phyloP scores from a whole-genome alignment of 2,329 filamentous ascomycete species.

The Leptosphaerulina australis region DNA sequence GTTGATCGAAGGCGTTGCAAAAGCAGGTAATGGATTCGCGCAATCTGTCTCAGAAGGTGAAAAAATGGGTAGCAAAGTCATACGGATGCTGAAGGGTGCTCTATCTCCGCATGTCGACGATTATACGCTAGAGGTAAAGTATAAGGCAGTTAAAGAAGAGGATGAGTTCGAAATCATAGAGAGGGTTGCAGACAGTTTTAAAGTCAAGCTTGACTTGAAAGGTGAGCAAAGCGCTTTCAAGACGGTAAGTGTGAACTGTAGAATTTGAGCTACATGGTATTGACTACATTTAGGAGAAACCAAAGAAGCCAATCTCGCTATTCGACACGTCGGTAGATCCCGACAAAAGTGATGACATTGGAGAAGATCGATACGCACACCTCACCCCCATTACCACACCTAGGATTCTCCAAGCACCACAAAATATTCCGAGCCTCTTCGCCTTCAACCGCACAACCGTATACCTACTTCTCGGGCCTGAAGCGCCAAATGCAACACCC shows the following conservation, averaged over 20 bases:
- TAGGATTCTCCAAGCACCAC: constrained; percentile 67
- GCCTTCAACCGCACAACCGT: constrained; percentile 69
- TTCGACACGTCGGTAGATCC: not conserved
- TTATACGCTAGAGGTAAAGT: constrained; percentile 68
- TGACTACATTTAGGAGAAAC: not conserved
- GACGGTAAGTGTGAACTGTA: constrained; percentile 3
- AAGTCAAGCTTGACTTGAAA: constrained; percentile 44
- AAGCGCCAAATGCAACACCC: constrained; percentile 54
- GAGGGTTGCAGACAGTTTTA: constrained; percentile 58
- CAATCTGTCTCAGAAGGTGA: constrained; percentile 68
- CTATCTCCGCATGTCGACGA: constrained; percentile 69
- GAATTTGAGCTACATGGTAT: not conserved
- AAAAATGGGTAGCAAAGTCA: constrained; percentile 70
- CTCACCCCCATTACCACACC: constrained; percentile 62
- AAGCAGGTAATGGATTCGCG: constrained; percentile 62
- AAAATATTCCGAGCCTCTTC: constrained; percentile 67
- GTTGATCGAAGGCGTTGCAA: constrained; percentile 64
- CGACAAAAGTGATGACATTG: constrained; percentile 33
- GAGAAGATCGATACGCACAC: constrained; percentile 53
- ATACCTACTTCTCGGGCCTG: constrained; percentile 68
- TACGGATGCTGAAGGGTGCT: constrained; percentile 76
- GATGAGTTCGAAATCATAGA: constrained; percentile 70
- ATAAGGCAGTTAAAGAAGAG: constrained; percentile 45
- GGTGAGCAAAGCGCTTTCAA: constrained; percentile 18
- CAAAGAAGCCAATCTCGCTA: constrained; percentile 32